These are phyloP conservation scores for Penicillium sp. DNA, from an alignment of 2,329 filamentous ascomycete species.

Conservation along the genomic window DNA sequence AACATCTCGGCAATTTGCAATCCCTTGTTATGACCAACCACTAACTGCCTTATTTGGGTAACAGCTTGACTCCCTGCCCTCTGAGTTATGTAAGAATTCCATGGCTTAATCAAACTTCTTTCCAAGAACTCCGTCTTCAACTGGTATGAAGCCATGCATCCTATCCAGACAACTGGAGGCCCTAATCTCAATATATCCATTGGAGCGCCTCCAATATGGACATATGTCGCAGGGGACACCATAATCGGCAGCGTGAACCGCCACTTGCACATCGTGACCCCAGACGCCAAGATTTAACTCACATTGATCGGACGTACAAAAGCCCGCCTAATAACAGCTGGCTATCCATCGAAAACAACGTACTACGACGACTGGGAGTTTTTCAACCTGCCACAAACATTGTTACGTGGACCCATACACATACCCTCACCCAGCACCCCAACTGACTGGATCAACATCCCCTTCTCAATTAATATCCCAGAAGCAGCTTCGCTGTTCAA, in stretches of 20 bases:
- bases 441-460: background rate
- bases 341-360: background rate
- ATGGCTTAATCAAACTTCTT: background rate
- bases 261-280: constrained; percentile 8
- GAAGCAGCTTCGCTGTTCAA: background rate
- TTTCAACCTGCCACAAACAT: background rate
- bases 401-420: constrained; percentile 6
- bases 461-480: background rate
- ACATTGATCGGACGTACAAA: background rate
- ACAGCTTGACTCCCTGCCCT: background rate
- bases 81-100: constrained; percentile 1
- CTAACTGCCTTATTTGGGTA: background rate
- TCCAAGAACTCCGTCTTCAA: background rate
- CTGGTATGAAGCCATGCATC: background rate
- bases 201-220: constrained; percentile 15
- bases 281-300: constrained; percentile 7
- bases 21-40: background rate
- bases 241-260: constrained; percentile 19
- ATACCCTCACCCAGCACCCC: constrained; percentile 3
- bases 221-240: constrained; percentile 13
- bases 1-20: background rate
- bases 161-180: background rate
- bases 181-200: constrained; percentile 7
- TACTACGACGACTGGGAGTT: background rate
- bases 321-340: background rate